Evolutionary conservation across 2,329 filamentous ascomycete genomes (phyloP), one percentile per base, ranked within the genome.

Genomic region (Fusarium sp.): DNA sequence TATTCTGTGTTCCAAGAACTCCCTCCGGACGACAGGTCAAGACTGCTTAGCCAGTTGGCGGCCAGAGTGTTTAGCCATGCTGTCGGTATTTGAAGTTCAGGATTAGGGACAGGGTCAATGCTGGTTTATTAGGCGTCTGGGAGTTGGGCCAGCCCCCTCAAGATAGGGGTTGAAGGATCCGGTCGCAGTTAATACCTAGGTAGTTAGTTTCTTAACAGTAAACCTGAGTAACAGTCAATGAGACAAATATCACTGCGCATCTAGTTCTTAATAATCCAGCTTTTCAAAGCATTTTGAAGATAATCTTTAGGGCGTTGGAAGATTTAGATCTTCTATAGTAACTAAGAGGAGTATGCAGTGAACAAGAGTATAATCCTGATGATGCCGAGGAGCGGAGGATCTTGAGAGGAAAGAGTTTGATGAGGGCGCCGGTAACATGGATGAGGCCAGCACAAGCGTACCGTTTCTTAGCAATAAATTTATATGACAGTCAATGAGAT

Each of bases 1-100:
- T 98, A 96, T 77, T 83, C 88, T 26, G 95, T 97, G 13, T 98
- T 94, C 75, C 88, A 85, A 81, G 91, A 97, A 70, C 80, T 99
- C 72, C 93, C 93, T 46, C 90, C 92, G 76, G 83, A 83, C 46
- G 93, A 97, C 72, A 90, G 92, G 72, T 88, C 92, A 51, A 88
- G 88, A 75, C 77, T 99, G 70, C 81, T 98, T 60, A 90, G 88
- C 73, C 91, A 96, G 76, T 78, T 98, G 72, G 94, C 94, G 2
- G 88, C 88, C 28, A 94, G 91, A 77, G 90, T 97, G 1, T 93
- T 97, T 73, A 91, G 90, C 63, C 90, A 92, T 75, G 90, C 89
- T 19, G 89, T 91, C 32, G 87, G 88, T 7, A 75, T 82, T 28
- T 84, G 59, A 70, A 43, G 22, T 41, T 29, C 36, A 51, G 51